Evolutionary conservation across 202 grass and related monocot species (phyloP).

Genomic region (Brachypodium distachyon): DNA sequence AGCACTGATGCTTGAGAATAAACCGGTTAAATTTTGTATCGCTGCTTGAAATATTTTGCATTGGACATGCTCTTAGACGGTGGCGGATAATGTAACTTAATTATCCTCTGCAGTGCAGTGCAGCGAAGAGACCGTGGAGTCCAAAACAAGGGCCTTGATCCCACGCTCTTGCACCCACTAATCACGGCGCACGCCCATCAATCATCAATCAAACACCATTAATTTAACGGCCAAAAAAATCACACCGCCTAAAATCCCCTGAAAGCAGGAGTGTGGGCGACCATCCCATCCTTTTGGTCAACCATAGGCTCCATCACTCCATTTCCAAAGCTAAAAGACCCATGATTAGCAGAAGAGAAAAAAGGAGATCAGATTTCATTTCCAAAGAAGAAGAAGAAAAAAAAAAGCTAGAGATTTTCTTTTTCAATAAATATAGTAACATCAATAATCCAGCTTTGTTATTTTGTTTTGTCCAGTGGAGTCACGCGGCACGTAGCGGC

Average conservation of each 20-base stretch:
- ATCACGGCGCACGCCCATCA: conserved; percentile 41
- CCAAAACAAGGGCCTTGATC: neutral
- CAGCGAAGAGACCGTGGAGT: too few species aligned
- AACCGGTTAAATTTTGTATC: too few species aligned
- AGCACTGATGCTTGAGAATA: too few species aligned
- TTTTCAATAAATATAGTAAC: too few species aligned
- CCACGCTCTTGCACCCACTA: conserved; percentile 27
- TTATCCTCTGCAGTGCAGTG: too few species aligned
- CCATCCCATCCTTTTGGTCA: neutral
- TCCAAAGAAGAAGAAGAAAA: neutral
- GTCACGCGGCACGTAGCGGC: conserved; percentile 29
- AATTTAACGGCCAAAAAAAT: neutral
- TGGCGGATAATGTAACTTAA: too few species aligned
- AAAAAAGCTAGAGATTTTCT: neutral
- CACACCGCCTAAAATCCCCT: neutral
- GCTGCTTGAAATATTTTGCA: too few species aligned
- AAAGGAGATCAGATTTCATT: neutral
- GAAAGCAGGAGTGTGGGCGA: neutral
- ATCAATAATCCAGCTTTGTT: too few species aligned
- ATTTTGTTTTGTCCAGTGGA: neutral
- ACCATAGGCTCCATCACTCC: neutral
- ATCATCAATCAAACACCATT: conserved; percentile 10
- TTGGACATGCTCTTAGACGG: too few species aligned
- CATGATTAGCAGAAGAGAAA: neutral
- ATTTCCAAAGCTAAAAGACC: neutral